Conservation (phyloP, 441 rosid species). For the Erodium texanum region DNA sequence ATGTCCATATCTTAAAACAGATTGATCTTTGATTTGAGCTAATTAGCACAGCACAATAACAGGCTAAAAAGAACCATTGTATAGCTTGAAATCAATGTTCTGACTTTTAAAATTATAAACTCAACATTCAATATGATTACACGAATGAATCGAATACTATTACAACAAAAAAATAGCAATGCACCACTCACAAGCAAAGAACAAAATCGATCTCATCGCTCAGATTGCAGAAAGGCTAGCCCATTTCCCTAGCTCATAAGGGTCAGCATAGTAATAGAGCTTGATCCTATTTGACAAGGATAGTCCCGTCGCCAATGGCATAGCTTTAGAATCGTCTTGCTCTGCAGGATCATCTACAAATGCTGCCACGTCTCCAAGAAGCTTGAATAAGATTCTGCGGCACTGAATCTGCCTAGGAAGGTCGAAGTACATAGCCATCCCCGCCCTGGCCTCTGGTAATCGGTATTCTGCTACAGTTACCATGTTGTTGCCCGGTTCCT, state of each 20-base stretch:
- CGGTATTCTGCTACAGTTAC: constrained; percentile 68
- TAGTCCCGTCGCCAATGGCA: constrained; percentile 56
- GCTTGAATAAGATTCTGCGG: constrained; percentile 51
- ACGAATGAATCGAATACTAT: constrained; percentile 15
- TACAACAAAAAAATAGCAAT: constrained; percentile 12
- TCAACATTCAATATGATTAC: constrained; percentile 5
- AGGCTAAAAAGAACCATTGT: neutral
- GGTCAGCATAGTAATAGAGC: constrained; percentile 68
- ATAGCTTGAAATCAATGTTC: neutral
- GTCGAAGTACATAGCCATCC: constrained; percentile 80
- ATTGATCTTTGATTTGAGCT: neutral
- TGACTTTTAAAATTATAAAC: neutral
- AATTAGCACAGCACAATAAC: neutral
- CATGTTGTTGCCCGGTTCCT: constrained; percentile 59
- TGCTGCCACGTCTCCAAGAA: constrained; percentile 75
- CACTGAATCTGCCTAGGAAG: constrained; percentile 62
- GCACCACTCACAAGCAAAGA: constrained; percentile 14
- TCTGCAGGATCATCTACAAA: constrained; percentile 69
- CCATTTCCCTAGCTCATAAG: constrained; percentile 88
- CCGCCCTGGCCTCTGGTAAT: constrained; percentile 65
- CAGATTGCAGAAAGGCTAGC: constrained; percentile 65
- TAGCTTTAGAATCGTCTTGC: constrained; percentile 45
- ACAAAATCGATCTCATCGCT: constrained; percentile 7
- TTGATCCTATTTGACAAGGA: constrained; percentile 64
- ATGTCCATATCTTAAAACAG: too few species aligned